These are phyloP conservation scores for Aurantiochytrium sp. DNA, from an alignment of 108 stramenopile species.

Conservation along the genomic window DNA sequence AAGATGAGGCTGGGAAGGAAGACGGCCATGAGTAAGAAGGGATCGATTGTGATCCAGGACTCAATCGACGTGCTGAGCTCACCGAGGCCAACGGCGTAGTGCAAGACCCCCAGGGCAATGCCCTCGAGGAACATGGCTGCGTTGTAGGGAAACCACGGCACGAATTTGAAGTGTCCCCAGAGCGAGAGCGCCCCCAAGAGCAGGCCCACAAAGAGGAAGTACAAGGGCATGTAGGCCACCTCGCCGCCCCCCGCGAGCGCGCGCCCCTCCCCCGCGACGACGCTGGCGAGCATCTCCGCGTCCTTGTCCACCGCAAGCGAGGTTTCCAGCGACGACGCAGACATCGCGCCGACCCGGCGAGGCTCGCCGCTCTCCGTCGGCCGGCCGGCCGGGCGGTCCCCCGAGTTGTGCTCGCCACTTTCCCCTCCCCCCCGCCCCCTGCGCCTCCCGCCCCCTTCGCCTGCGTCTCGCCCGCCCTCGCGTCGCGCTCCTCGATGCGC, in stretches of 20 bases:
- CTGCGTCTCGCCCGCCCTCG: too few species aligned
- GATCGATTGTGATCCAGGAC: slow-evolving; percentile 58
- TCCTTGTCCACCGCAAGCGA: background rate
- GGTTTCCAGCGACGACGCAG: too few species aligned
- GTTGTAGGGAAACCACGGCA: background rate
- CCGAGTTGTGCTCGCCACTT: too few species aligned
- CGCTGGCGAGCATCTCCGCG: background rate
- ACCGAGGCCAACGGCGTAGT: background rate
- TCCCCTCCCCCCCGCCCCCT: too few species aligned
- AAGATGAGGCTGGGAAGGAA: slow-evolving; percentile 85
- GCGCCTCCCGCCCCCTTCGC: too few species aligned
- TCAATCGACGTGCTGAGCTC: slow-evolving; percentile 37
- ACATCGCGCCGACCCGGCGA: too few species aligned
- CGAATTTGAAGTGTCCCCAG: background rate
- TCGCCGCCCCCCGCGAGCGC: background rate
- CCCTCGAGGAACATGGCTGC: background rate
- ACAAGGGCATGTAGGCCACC: background rate
- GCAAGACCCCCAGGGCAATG: background rate
- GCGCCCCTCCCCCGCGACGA: background rate
- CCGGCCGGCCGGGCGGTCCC: too few species aligned
- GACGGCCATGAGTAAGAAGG: slow-evolving; percentile 63
- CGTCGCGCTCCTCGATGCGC: too few species aligned
- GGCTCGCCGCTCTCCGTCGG: too few species aligned
- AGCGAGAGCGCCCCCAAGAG: background rate
- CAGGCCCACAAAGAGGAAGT: background rate